Percentiles rank a stretch among this genome's conserved stretches.
phyloP scores from a whole-genome alignment of 768 basidiomycete species.

The Tulasnella sp. region DNA sequence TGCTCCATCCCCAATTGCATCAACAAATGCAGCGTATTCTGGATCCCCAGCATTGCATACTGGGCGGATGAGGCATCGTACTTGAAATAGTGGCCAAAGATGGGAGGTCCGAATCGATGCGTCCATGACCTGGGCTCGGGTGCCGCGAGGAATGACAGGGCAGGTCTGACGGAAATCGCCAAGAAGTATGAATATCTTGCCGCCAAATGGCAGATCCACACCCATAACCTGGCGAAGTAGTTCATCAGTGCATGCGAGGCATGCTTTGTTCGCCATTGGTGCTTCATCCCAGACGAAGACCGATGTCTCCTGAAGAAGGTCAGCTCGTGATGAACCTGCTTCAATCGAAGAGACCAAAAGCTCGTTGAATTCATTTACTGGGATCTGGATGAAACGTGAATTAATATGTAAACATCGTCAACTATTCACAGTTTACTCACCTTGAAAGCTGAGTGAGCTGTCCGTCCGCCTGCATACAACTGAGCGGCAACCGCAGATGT shows the following conservation, averaged over 20 bases:
- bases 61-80: slow-evolving; percentile 35
- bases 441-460: slow-evolving; percentile 48
- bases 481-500: slow-evolving; percentile 46
- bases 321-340: slow-evolving; percentile 33
- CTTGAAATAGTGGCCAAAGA: slow-evolving; percentile 37
- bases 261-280: slow-evolving; percentile 42
- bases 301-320: slow-evolving; percentile 36
- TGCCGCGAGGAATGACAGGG: slow-evolving; percentile 40
- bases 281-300: slow-evolving; percentile 45
- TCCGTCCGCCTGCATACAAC: slow-evolving; percentile 44
- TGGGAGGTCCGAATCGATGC: slow-evolving; percentile 41
- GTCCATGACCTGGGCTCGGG: slow-evolving; percentile 33
- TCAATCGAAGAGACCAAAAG: slow-evolving; percentile 38
- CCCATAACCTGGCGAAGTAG: slow-evolving; percentile 35
- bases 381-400: slow-evolving; percentile 33
- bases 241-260: slow-evolving; percentile 39
- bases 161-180: slow-evolving; percentile 45
- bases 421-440: slow-evolving; percentile 31
- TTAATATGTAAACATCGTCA: background rate
- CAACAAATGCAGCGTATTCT: slow-evolving; percentile 39
- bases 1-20: slow-evolving; percentile 40
- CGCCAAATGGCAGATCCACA: slow-evolving; percentile 38
- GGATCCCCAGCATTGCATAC: slow-evolving; percentile 41
- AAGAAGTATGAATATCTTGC: slow-evolving; percentile 38
- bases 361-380: slow-evolving; percentile 35